phyloP scores from a whole-genome alignment of 2,329 filamentous ascomycete genomes.

The Aspergillus floridensis region DNA sequence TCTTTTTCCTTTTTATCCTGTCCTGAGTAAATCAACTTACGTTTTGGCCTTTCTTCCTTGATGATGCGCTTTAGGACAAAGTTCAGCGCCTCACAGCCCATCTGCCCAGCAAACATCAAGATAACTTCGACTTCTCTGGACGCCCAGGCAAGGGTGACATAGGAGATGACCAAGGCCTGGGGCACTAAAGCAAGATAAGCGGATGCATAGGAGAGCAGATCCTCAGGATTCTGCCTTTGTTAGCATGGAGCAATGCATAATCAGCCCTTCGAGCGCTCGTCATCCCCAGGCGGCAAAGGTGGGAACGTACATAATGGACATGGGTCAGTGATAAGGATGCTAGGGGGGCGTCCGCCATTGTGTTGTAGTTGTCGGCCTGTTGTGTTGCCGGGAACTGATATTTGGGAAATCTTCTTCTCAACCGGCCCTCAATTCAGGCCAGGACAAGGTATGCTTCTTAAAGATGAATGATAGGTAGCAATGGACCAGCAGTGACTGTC shows the following conservation, averaged over 20 bases:
- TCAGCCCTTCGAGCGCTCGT: constrained; percentile 1
- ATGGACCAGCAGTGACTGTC: neutral
- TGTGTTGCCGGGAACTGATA: neutral
- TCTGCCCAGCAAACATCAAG: constrained; percentile 87
- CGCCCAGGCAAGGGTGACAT: constrained; percentile 85
- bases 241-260: neutral
- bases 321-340: constrained; percentile 92
- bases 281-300: neutral
- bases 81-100: constrained; percentile 88
- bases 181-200: constrained; percentile 93
- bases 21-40: constrained; percentile 47
- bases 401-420: neutral
- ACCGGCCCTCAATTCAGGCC: no score
- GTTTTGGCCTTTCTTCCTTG: constrained; percentile 82
- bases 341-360: constrained; percentile 53
- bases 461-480: neutral
- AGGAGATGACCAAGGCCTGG: constrained; percentile 85
- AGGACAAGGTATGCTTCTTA: neutral
- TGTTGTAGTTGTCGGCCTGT: neutral
- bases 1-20: neutral
- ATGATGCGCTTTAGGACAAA: constrained; percentile 85
- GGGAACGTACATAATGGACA: constrained; percentile 80
- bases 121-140: constrained; percentile 86
- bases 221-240: constrained; percentile 70
- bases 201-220: constrained; percentile 79